Base-by-base conservation (phyloP, 495 filamentous ascomycete species). In the Daldinia childiae region DNA sequence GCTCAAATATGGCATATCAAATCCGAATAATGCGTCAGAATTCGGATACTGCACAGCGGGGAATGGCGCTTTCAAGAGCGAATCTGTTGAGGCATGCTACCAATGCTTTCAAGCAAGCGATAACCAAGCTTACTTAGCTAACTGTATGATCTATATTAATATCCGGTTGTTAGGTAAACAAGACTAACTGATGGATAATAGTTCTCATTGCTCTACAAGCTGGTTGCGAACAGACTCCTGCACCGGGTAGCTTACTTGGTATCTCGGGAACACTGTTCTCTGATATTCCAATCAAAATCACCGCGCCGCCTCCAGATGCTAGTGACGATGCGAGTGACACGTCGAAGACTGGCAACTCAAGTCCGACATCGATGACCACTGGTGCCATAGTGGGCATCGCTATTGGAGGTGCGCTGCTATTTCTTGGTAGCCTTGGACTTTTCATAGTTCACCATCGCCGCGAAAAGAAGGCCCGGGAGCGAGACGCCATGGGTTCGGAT, bases 371-470 rank as follows among this genome's bases (percentile, higher is more conserved):
- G 43, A 76, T 83, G 68, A 78, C 78, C 4, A 81, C 82, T 19
- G 82, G 82, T 8, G 78, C 82, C 27, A 84, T 85, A 51, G 80
- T 78, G 30, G 84, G 84, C 24, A 85, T 86, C 38, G 78, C 78
- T 12, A 54, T 80, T 29, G 82, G 79, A 6, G 76, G 74, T 12
- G 76, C 70, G 6, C 69, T 80, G 1, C 67, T 84, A 34, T 81
- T 85, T 56, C 48, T 84, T 12, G 77, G 77, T 4, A 77, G 76
- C 3, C 60, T 72, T 17, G 76, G 62, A 12, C 64, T 86, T 6
- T 84, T 86, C 62, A 38, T 79, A 59, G 64, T 83, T 19, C 80
- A 86, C 72, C 81, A 77, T 59, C 76, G 81, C 6, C 75, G 78
- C 24, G 78, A 84, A 63, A 76, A 77, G 21, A 76, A 66, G 15